A percentile compares a stretch with the other conserved stretches of the same genome.
phyloP scores from a whole-genome alignment of 495 filamentous ascomycete species.

The Talaromyces wortmannii region DNA sequence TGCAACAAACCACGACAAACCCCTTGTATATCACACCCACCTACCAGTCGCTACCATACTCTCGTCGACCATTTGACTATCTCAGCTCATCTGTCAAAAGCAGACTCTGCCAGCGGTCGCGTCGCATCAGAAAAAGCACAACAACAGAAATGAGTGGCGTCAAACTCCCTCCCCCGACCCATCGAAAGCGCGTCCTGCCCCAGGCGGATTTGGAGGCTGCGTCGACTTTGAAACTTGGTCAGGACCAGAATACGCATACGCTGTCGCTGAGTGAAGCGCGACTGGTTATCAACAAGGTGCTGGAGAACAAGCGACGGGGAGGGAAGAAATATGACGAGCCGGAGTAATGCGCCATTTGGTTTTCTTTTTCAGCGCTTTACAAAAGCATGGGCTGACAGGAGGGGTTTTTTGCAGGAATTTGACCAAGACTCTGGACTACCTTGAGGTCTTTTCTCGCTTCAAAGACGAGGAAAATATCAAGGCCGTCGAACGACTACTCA shows the following conservation, averaged over 20 bases:
- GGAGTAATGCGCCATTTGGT: conserved; percentile 23
- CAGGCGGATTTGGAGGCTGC: conserved; percentile 85
- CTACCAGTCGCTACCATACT: too few species aligned
- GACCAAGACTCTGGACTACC: conserved; percentile 80
- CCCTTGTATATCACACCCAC: too few species aligned
- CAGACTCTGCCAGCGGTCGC: neutral
- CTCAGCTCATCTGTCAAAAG: neutral
- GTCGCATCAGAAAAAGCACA: neutral
- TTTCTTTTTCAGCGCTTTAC: too few species aligned
- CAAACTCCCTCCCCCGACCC: conserved; percentile 46
- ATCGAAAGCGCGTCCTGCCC: conserved; percentile 64
- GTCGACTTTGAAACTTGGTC: conserved; percentile 75
- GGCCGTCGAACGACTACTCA: conserved; percentile 77
- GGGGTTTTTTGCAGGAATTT: conserved; percentile 40
- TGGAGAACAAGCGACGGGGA: conserved; percentile 50
- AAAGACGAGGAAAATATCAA: conserved; percentile 91
- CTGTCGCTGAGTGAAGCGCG: conserved; percentile 87
- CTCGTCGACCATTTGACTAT: too few species aligned
- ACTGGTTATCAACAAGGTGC: conserved; percentile 80
- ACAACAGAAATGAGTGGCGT: neutral
- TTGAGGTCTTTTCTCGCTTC: conserved; percentile 90
- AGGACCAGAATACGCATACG: conserved; percentile 82
- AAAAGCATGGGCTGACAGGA: neutral
- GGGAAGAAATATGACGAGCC: conserved; percentile 45
- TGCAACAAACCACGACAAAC: too few species aligned